Base-by-base conservation (phyloP, 2,329 filamentous ascomycete species). In the Ascochyta pisi region DNA sequence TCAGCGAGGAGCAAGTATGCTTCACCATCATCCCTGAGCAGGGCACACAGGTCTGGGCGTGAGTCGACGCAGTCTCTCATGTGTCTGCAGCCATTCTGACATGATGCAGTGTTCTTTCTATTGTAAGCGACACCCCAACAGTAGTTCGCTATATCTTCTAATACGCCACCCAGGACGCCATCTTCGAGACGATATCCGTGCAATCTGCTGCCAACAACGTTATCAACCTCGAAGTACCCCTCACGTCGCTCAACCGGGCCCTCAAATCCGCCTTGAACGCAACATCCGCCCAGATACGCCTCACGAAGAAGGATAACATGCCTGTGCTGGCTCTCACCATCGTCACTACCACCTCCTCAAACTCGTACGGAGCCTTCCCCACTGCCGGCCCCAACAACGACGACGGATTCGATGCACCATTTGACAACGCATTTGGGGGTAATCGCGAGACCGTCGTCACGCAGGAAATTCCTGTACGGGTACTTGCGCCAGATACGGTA, bases 21-120 rank as follows among this genome's bases (percentile, higher is more conserved):
- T 96, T 99, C 79, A 98, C 95, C 57, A 91, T 98, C 69, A 94
- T 98, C 60, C 93, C 95, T 0, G 92, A 97, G 73, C 89, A 91
- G 69, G 94, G 95, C 57, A 96, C 92, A 8, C 94, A 98, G 82
- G 94, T 98, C 50, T 99, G 95, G 95, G 91, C 92, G 83, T 93
- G 83, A 73, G 88, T 86, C 40, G 60, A 38, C 29, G 48, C 47
- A 65, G 71, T 31, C 16, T 35, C 39, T 55, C 43, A 50, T 39
- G 51, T 43, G 29, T 40, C 49, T 35, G 16, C 42, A 39, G 27
- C 9, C 41, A 48, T 54, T 70, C 73, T 66, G 64, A 69, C 52
- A 6, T 44, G 1, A 15, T 42, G 9, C 50, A 81, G 78, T 35
- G 77, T 79, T 19, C 69, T 80, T 7, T 68, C 71, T 4, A 75